These are phyloP conservation scores for Didymosphaeria variabile DNA, from an alignment of 2,329 filamentous ascomycete species.

Conservation along the genomic window DNA sequence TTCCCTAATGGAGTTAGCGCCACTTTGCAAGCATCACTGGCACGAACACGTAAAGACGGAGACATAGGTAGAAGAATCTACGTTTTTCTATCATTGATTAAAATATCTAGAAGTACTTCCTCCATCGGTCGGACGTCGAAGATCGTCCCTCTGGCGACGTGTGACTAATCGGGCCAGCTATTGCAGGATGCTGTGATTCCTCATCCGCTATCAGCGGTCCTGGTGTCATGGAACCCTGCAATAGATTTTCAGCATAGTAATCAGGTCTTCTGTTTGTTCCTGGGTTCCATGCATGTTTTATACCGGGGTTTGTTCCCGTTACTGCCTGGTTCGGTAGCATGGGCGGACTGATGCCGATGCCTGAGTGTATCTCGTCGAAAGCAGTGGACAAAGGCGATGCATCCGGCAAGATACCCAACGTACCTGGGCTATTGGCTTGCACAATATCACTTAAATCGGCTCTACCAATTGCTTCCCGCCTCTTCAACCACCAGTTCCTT, in stretches of 20 bases:
- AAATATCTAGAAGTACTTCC: constrained; percentile 26
- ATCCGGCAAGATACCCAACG: neutral
- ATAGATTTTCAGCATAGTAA: neutral
- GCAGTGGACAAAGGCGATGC: neutral
- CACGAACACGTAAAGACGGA: neutral
- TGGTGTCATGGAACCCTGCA: neutral
- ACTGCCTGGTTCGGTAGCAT: neutral
- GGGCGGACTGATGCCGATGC: neutral
- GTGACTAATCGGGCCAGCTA: neutral
- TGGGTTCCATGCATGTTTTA: neutral
- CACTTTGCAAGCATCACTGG: neutral
- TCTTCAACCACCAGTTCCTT: constrained; percentile 26
- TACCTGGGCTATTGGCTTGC: neutral
- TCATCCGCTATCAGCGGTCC: neutral
- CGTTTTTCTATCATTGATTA: neutral
- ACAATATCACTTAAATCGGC: neutral
- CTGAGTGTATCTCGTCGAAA: neutral
- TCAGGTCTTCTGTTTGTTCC: neutral
- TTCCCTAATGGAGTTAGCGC: neutral
- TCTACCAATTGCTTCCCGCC: neutral
- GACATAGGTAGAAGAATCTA: neutral
- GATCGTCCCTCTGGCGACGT: neutral
- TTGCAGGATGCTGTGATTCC: neutral
- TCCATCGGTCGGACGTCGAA: constrained; percentile 18
- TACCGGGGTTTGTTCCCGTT: neutral